Evolutionary conservation across 495 filamentous ascomycete genomes (phyloP), one percentile per base, ranked within the genome.

Genomic region (Podospora australis): DNA sequence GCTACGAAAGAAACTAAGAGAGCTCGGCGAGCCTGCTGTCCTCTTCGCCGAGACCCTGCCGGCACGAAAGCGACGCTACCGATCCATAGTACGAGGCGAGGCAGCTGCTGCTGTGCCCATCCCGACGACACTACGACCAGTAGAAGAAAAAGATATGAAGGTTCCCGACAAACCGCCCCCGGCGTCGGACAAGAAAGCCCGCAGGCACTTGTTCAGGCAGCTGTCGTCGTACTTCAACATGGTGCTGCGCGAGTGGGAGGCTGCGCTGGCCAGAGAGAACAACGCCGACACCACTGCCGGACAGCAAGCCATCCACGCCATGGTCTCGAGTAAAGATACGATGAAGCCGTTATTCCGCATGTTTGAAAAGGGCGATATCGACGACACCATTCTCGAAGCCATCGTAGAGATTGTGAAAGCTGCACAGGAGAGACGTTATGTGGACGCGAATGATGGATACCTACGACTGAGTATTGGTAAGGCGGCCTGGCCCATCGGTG

Each of bases 401-500:
- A 75, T 98, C 8, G 81, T 91, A n/a, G 91, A 96, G 70, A 97
- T 98, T 55, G 90, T 96, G 13, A 71, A 82, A 52, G 88, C 90
- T 19, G 88, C 89, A 4, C 92, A 98, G 71, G 82, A 87, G 59
- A 72, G 86, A 46, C 75, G 87, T 57, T 98, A 97, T 63, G 94
- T 98, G 28, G 88, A 95, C 68, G 92, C 92, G 17, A 97, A 96
- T 59, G 90, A 98, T 62, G 88, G 88, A 1, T 98, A 97, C 63
- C 67, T 98, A 41, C 74, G 87, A 26, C 68, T 97, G 48, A 95
- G 88, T 67, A 98, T 98, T 64, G 92, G 92, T 45, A 98, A 98
- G 76, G 94, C 92, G 66, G 92, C 92, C 19, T 98, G 92, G 92
- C 92, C 92, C 22, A 98, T 98, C 63, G 92, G 92, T 69, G 92